A percentile compares a stretch with the other conserved stretches of the same genome.
Conservation (phyloP, 2,329 filamentous ascomycete genomes). For the Tolypocladium ovalisporum region DNA sequence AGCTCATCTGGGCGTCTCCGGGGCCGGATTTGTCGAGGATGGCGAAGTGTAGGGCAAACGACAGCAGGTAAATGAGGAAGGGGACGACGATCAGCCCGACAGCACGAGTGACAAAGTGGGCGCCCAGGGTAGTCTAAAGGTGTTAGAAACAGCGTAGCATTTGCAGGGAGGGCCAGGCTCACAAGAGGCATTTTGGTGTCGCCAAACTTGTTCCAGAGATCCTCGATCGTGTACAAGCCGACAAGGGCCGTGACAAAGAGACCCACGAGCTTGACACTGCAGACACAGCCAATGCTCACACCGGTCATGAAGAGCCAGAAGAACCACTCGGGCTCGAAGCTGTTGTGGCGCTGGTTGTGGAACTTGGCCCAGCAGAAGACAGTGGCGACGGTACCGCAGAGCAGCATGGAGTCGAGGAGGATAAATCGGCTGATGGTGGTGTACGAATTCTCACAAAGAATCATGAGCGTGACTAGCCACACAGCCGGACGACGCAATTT, state of each 20-base stretch:
- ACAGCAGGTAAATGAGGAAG: constrained; percentile 85
- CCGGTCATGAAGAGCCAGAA: constrained; percentile 90
- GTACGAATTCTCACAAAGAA: constrained; percentile 98
- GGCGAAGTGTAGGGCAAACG: constrained; percentile 88
- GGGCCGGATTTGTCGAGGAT: constrained; percentile 90
- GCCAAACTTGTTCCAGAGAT: constrained; percentile 97
- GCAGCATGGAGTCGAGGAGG: constrained; percentile 93
- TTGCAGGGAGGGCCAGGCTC: constrained; percentile 13
- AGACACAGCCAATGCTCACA: constrained; percentile 92
- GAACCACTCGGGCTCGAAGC: constrained; percentile 88
- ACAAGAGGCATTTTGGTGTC: constrained; percentile 83
- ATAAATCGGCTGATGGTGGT: constrained; percentile 98
- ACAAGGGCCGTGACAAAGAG: constrained; percentile 93
- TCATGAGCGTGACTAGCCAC: constrained; percentile 94
- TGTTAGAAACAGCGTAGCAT: background rate
- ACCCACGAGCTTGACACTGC: constrained; percentile 97
- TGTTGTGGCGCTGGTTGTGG: constrained; percentile 74
- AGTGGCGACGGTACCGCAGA: constrained; percentile 97
- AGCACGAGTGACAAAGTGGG: constrained; percentile 71
- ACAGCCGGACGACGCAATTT: constrained; percentile 78
- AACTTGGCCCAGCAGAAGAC: constrained; percentile 97
- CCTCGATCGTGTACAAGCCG: constrained; percentile 89
- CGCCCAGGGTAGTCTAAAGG: constrained; percentile 48
- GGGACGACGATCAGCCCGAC: constrained; percentile 83
- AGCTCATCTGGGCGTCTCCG: constrained; percentile 99